Conservation (phyloP, 768 basidiomycete genomes). For the Leccinum pellstonianum region DNA sequence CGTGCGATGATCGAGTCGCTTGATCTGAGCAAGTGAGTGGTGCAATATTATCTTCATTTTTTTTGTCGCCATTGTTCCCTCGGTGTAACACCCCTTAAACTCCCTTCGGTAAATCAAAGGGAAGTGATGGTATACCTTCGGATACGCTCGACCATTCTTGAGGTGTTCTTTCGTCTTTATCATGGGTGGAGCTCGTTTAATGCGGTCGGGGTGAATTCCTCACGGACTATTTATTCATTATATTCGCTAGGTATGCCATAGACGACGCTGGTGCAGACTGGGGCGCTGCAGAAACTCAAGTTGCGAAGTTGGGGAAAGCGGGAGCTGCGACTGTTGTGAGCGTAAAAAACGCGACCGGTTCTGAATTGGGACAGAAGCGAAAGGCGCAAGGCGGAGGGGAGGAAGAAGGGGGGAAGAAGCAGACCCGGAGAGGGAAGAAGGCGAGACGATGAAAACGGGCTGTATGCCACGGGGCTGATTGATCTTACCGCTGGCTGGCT, state of each 20-base stretch:
- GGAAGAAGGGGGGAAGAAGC: conserved; percentile 45
- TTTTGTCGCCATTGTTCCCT: neutral
- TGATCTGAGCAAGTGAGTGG: conserved; percentile 81
- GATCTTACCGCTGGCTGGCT: neutral
- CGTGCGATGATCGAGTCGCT: conserved; percentile 84
- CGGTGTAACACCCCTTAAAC: conserved; percentile 10
- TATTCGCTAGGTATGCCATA: conserved; percentile 63
- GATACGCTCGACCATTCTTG: neutral
- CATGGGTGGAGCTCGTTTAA: neutral
- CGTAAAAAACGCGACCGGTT: conserved; percentile 46
- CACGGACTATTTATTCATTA: neutral
- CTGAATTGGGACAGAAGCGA: conserved; percentile 50
- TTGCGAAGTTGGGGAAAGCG: conserved; percentile 46
- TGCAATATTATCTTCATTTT: neutral
- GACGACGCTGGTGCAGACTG: conserved; percentile 70
- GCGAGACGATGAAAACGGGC: conserved; percentile 28
- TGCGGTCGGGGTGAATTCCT: neutral
- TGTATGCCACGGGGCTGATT: neutral
- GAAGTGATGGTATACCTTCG: neutral
- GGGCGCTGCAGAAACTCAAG: conserved; percentile 71
- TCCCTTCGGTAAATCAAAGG: neutral
- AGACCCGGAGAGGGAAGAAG: conserved; percentile 47
- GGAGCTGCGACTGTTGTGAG: conserved; percentile 70
- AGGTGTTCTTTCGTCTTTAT: neutral
- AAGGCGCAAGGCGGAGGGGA: conserved; percentile 43